These are phyloP conservation scores for Mallotus repandus DNA, from an alignment of 441 rosid species.

Conservation along the genomic window DNA sequence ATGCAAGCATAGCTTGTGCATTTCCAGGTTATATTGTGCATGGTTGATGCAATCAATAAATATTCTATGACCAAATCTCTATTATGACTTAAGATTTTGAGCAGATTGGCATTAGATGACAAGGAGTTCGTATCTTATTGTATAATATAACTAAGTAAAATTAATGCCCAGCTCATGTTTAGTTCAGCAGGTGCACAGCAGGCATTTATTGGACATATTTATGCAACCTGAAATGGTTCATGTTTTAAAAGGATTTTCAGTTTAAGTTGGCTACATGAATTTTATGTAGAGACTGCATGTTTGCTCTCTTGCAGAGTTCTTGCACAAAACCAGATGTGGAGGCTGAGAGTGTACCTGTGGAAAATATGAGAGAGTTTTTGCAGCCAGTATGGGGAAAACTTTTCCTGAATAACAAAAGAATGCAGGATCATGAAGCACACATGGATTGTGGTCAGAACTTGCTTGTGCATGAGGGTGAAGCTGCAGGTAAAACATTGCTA, in stretches of 20 bases:
- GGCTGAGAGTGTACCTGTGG: conserved; percentile 48
- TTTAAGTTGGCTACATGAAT: conserved; percentile 28
- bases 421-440: conserved; percentile 29
- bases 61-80: background rate
- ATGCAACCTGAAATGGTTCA: background rate
- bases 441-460: conserved; percentile 28
- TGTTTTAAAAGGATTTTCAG: background rate
- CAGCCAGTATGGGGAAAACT: conserved; percentile 28
- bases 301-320: conserved; percentile 71
- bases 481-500: conserved; percentile 38
- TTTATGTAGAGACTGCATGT: conserved; percentile 27
- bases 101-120: background rate
- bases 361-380: conserved; percentile 32
- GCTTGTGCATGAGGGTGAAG: conserved; percentile 29
- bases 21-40: background rate
- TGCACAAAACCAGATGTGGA: conserved; percentile 71
- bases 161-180: background rate
- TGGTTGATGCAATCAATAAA: background rate
- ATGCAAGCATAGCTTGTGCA: background rate
- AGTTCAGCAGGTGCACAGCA: background rate
- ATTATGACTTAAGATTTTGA: background rate
- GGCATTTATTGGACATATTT: background rate
- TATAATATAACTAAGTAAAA: background rate
- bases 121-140: background rate
- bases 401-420: conserved; percentile 25